Evolutionary conservation across 768 basidiomycete genomes (phyloP), one percentile per base, ranked within the genome.

Genomic region (Daedaleopsis sinensis): DNA sequence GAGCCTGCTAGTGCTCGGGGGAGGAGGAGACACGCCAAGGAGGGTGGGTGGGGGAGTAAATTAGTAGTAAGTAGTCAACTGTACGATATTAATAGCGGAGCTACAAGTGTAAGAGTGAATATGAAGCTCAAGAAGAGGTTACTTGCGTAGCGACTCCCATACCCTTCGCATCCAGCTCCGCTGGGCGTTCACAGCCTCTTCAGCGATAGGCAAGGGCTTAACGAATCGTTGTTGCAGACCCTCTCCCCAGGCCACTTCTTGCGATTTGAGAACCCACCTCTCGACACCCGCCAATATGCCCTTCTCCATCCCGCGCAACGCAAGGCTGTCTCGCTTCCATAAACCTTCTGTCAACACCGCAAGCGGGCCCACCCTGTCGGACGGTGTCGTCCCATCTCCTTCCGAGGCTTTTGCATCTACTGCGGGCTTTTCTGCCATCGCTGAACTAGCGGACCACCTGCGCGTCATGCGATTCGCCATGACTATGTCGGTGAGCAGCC

Each of bases 401-500:
- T 60, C 60, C 47, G 55, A 44, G 55, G 52, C 62, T 60, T 59
- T 51, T 50, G 35, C 52, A 47, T 39, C 39, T 27, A 44, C 38
- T 24, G 27, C 5, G 37, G 27, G 5, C 35, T 58, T 62, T 54
- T 68, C 71, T 57, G 37, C 13, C 13, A 12, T 19, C 59, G 72
- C 59, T 9, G 9, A 60, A 56, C 39, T 59, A 10, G 44, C 39
- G 16, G 48, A 35, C 6, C 35, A 53, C 27, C 66, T 59, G 21
- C 67, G 71, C 3, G 65, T 73, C 78, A 95, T 87, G 38, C 93
- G 86, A 67, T 91, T 89, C 10, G 93, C 89, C 73, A 98, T 79
- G 55, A 98, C 83, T 18, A 95, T 76, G 71, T 99, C 96, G 0
- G 96, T 99, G 68, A 97, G 90, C 54, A 98, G 76, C 12, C 96